phyloP scores from a whole-genome alignment of 805 yeast genomes.

The Monosporozyma yasuniensis region DNA sequence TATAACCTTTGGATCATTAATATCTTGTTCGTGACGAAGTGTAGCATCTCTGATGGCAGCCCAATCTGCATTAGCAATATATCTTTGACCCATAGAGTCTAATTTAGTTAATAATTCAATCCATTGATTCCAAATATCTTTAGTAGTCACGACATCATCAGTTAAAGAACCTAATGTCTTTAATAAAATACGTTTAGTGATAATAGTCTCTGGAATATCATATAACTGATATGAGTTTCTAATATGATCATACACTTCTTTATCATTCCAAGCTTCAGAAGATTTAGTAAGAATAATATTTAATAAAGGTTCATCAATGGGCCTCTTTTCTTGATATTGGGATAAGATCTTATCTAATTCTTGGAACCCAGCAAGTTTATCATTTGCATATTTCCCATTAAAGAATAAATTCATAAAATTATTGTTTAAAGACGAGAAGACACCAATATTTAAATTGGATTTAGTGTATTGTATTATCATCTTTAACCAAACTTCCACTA shows the following conservation, averaged over 20 bases:
- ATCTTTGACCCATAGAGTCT: conserved; percentile 40
- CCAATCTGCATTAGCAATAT: conserved; percentile 76
- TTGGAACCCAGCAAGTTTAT: conserved; percentile 41
- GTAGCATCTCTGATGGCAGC: conserved; percentile 70
- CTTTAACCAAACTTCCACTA: conserved; percentile 49
- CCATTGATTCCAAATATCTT: conserved; percentile 50
- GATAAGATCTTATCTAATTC: conserved; percentile 45
- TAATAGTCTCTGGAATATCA: conserved; percentile 49
- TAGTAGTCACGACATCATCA: conserved; percentile 31
- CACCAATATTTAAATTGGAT: conserved; percentile 46
- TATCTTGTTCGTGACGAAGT: conserved; percentile 25
- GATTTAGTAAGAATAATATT: conserved; percentile 58
- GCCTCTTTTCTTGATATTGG: conserved; percentile 36
- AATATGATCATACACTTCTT: conserved; percentile 49
- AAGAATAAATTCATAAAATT: conserved; percentile 58
- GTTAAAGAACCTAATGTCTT: conserved; percentile 58
- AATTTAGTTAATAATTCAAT: conserved; percentile 39
- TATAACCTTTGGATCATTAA: conserved; percentile 5
- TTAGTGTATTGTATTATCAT: conserved; percentile 46
- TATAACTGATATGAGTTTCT: conserved; percentile 46
- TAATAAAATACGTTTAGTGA: conserved; percentile 58
- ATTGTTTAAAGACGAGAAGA: conserved; percentile 60
- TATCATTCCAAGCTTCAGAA: conserved; percentile 49
- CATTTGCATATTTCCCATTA: conserved; percentile 36
- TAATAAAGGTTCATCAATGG: conserved; percentile 65